These are phyloP conservation scores for Globisporangium camurandrum DNA, from an alignment of 352 stramenopile species.

Conservation along the genomic window DNA sequence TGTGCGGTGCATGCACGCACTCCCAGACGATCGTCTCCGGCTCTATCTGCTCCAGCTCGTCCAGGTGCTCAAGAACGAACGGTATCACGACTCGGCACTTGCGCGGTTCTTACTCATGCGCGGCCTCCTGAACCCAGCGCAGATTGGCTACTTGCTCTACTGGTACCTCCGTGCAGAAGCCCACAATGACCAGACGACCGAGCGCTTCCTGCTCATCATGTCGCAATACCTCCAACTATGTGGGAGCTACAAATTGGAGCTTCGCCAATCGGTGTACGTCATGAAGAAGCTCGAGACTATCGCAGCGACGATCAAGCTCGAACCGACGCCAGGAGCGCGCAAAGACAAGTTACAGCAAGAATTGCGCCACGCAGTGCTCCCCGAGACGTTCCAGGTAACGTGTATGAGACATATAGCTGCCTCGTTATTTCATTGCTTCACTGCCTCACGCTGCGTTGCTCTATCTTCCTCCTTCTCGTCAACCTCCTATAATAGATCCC, in stretches of 20 bases:
- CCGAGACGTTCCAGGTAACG: constrained; percentile 83
- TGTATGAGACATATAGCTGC: too few species aligned
- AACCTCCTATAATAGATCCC: too few species aligned
- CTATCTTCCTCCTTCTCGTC: too few species aligned
- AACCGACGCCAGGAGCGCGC: constrained; percentile 24
- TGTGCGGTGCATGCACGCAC: constrained; percentile 81
- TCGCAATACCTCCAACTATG: constrained; percentile 85
- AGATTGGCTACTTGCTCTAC: constrained; percentile 81
- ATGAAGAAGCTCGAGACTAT: constrained; percentile 88
- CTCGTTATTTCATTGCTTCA: neutral
- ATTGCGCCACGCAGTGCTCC: constrained; percentile 47
- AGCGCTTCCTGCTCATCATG: constrained; percentile 63
- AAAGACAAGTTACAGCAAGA: constrained; percentile 51
- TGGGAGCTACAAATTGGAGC: constrained; percentile 80
- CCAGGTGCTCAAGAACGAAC: constrained; percentile 79
- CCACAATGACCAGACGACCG: constrained; percentile 47
- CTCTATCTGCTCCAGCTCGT: constrained; percentile 84
- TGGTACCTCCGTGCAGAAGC: constrained; percentile 76
- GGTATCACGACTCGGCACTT: constrained; percentile 75
- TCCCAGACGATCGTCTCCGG: constrained; percentile 83
- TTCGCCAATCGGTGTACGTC: constrained; percentile 88
- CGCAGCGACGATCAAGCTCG: constrained; percentile 51
- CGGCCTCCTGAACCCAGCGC: constrained; percentile 54
- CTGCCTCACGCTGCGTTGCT: too few species aligned
- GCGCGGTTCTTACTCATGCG: constrained; percentile 74